Evolutionary conservation across 148 eudicot species (phyloP).

Genomic region (Fagopyrum homotropicum): DNA sequence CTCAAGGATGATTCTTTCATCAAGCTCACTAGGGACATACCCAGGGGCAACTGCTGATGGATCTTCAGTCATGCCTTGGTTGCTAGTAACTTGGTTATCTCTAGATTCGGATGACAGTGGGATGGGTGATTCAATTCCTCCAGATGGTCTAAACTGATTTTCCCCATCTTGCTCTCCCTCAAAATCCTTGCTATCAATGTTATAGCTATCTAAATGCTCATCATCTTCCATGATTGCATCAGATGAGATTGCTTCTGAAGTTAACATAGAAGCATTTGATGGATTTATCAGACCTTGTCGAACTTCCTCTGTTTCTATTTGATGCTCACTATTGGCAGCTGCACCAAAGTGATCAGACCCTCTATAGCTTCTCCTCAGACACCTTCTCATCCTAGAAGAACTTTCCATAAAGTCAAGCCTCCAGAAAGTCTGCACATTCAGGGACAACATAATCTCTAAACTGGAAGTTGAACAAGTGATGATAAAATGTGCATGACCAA

Average conservation of each 20-base stretch:
- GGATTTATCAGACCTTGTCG: slow-evolving; percentile 41
- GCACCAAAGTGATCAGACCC: slow-evolving; percentile 85
- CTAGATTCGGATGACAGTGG: slow-evolving; percentile 36
- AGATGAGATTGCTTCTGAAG: slow-evolving; percentile 75
- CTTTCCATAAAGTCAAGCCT: slow-evolving; percentile 88
- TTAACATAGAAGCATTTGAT: slow-evolving; percentile 60
- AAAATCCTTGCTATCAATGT: slow-evolving; percentile 34
- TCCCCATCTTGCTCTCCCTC: slow-evolving; percentile 38
- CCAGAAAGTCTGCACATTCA: slow-evolving; percentile 65
- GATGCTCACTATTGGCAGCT: slow-evolving; percentile 78
- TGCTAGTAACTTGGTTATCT: slow-evolving; percentile 35
- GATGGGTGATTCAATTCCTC: slow-evolving; percentile 40
- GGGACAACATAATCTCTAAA: background rate
- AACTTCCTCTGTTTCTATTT: slow-evolving; percentile 30
- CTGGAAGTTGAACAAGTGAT: background rate
- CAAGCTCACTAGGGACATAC: slow-evolving; percentile 80
- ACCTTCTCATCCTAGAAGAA: slow-evolving; percentile 86
- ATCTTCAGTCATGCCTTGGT: slow-evolving; percentile 46
- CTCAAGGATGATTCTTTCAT: slow-evolving; percentile 92
- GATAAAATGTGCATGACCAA: background rate
- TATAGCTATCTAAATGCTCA: slow-evolving; percentile 42
- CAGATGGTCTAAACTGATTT: slow-evolving; percentile 37
- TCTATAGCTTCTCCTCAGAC: slow-evolving; percentile 68
- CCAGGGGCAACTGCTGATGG: slow-evolving; percentile 71
- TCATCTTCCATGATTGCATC: slow-evolving; percentile 66